Percentiles rank a stretch among this genome's conserved stretches.
Evolutionary conservation across 495 filamentous ascomycete genomes (phyloP).

Genomic region (Oleoguttula mirabilis): DNA sequence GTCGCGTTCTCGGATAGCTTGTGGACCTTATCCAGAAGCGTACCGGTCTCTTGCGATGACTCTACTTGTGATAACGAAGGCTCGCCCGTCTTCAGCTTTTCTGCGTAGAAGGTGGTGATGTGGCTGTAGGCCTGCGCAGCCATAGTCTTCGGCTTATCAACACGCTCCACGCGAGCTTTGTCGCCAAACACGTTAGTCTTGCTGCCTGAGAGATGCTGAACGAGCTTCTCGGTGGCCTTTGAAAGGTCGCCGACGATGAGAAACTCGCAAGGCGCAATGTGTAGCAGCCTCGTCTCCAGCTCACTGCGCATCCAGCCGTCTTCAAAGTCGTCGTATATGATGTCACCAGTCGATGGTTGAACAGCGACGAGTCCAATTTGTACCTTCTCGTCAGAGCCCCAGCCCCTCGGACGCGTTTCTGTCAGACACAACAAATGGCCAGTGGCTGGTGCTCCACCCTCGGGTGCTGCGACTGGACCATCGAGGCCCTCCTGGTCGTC

Average conservation of each 20-base stretch:
- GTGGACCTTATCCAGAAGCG: conserved; percentile 74
- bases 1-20: conserved; percentile 76
- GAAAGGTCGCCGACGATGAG: conserved; percentile 89
- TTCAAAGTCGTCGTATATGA: conserved; percentile 93
- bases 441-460: conserved; percentile 55
- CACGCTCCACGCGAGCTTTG: conserved; percentile 67
- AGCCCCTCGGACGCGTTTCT: conserved; percentile 73
- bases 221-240: conserved; percentile 84
- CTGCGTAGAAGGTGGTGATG: conserved; percentile 88
- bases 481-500: conserved; percentile 83
- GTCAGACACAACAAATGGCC: conserved; percentile 91
- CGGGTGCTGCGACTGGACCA: conserved; percentile 27
- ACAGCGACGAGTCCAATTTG: conserved; percentile 89
- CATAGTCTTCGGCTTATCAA: conserved; percentile 66
- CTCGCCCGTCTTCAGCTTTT: conserved; percentile 50
- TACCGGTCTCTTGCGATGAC: conserved; percentile 32
- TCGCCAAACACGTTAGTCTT: conserved; percentile 91
- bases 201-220: conserved; percentile 79
- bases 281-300: conserved; percentile 83
- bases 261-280: conserved; percentile 93
- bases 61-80: conserved; percentile 13
- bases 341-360: conserved; percentile 88
- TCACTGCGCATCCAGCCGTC: conserved; percentile 98
- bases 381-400: conserved; percentile 84
- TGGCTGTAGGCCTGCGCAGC: conserved; percentile 77